These are phyloP conservation scores for Xylaria scruposa DNA, from an alignment of 495 filamentous ascomycete species.

Conservation along the genomic window DNA sequence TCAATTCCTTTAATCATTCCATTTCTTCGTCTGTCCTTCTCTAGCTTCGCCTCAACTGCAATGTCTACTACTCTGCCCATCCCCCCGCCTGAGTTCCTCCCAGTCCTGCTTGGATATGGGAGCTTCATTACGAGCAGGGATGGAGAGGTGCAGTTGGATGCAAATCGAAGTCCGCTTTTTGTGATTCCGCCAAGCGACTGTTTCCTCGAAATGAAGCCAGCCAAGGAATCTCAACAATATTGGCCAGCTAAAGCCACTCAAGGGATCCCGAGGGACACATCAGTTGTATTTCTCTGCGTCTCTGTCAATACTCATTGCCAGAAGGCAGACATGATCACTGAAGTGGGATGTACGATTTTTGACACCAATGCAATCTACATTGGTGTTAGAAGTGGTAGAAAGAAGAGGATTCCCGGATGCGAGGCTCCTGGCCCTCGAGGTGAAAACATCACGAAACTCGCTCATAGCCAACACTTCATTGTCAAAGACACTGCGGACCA, in stretches of 20 bases:
- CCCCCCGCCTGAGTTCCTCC: slow-evolving; percentile 5
- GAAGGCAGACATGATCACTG: neutral
- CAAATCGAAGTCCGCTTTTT: neutral
- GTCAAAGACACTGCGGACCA: slow-evolving; percentile 17
- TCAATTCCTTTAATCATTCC: neutral
- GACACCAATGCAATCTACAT: slow-evolving; percentile 4
- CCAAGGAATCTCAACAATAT: slow-evolving; percentile 9
- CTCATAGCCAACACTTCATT: slow-evolving; percentile 13
- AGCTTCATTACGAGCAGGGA: neutral
- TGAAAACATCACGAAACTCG: slow-evolving; percentile 13
- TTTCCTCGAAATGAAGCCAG: slow-evolving; percentile 16
- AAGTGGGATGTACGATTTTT: slow-evolving; percentile 20
- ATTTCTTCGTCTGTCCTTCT: neutral
- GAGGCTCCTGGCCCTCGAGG: slow-evolving; percentile 22
- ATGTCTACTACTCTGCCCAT: neutral
- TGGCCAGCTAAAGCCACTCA: neutral
- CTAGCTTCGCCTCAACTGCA: neutral
- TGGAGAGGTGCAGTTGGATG: neutral
- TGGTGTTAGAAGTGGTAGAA: neutral
- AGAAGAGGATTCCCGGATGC: neutral
- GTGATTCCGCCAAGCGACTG: neutral
- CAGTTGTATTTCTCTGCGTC: slow-evolving; percentile 16
- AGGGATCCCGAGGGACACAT: neutral
- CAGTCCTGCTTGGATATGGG: slow-evolving; percentile 15
- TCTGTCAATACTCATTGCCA: slow-evolving; percentile 14